These are phyloP conservation scores for Gossypium lobatum DNA, from an alignment of 441 rosid genomes.

Conservation along the genomic window DNA sequence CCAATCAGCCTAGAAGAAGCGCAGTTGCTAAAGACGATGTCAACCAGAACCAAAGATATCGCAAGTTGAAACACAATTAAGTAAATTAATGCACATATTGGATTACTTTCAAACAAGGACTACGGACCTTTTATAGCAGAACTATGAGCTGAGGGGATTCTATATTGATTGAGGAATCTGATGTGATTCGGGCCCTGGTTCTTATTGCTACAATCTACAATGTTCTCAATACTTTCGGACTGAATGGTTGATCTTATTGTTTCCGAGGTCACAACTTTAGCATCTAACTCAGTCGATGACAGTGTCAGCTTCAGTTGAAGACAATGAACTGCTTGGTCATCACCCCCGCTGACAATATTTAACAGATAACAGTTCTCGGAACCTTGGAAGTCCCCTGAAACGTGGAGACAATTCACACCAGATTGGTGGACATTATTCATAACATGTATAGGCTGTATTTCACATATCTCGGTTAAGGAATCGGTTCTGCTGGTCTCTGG, in stretches of 20 bases:
- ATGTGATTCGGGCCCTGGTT: slow-evolving; percentile 33
- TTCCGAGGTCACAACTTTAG: slow-evolving; percentile 17
- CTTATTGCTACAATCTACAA: slow-evolving; percentile 15
- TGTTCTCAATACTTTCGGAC: slow-evolving; percentile 19
- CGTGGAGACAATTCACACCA: slow-evolving; percentile 83
- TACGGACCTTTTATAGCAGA: slow-evolving; percentile 83
- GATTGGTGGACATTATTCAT: slow-evolving; percentile 64
- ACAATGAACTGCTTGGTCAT: slow-evolving; percentile 85
- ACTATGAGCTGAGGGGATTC: slow-evolving; percentile 65
- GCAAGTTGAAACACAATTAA: too few relatives aligned
- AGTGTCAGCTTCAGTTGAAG: slow-evolving; percentile 37
- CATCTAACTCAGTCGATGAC: slow-evolving; percentile 15
- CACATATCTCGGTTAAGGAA: slow-evolving; percentile 34
- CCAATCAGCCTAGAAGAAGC: background rate
- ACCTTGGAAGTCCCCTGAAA: slow-evolving; percentile 39
- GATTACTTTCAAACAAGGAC: too few relatives aligned
- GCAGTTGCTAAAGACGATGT: background rate
- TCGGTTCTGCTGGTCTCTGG: slow-evolving; percentile 26
- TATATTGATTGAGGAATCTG: slow-evolving; percentile 37
- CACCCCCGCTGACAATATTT: slow-evolving; percentile 75
- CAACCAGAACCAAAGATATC: background rate
- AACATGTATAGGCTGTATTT: slow-evolving; percentile 57
- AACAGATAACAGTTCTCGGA: slow-evolving; percentile 33
- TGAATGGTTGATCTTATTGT: slow-evolving; percentile 15
- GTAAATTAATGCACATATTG: too few relatives aligned